Percentiles rank a stretch among this genome's conserved stretches.
Evolutionary conservation across 2,329 filamentous ascomycete species (phyloP).

Genomic region (Cyanodermella asteris): DNA sequence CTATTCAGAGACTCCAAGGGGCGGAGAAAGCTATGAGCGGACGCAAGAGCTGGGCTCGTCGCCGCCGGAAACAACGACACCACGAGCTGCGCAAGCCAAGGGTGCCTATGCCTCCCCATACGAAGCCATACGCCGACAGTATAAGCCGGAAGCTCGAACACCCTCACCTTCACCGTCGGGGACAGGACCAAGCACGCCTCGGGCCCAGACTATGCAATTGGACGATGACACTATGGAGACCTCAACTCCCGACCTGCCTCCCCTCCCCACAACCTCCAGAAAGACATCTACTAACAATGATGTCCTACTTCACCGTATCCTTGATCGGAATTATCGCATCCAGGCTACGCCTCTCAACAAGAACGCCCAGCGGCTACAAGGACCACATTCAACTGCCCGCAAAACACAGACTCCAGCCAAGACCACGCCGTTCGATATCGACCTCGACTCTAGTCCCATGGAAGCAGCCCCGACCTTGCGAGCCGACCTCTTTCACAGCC

Average conservation of each 20-base stretch:
- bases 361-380: conserved; percentile 10
- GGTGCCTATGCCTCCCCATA: conserved; percentile 56
- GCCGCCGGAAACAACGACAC: conserved; percentile 15
- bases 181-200: conserved; percentile 16
- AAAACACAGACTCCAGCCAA: conserved; percentile 6
- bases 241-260: conserved; percentile 37
- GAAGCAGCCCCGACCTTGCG: conserved; percentile 63
- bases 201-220: conserved; percentile 10
- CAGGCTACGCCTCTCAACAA: conserved; percentile 68
- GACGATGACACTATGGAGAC: conserved; percentile 33
- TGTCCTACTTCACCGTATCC: conserved; percentile 68
- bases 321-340: conserved; percentile 87
- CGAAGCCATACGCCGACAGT: conserved; percentile 42
- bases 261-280: conserved; percentile 23
- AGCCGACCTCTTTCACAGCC: conserved; percentile 67
- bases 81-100: conserved; percentile 22
- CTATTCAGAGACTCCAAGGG: conserved; percentile 19
- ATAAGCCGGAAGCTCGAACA: conserved; percentile 16
- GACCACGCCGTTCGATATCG: conserved; percentile 20
- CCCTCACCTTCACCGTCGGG: conserved; percentile 10
- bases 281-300: too few species aligned
- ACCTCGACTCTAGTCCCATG: conserved; percentile 52
- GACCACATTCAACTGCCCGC: conserved; percentile 11
- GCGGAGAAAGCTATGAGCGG: too few species aligned
- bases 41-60: too few species aligned